Evolutionary conservation across 2,329 filamentous ascomycete species (phyloP).

Genomic region (Dryadomyces quercivorus): DNA sequence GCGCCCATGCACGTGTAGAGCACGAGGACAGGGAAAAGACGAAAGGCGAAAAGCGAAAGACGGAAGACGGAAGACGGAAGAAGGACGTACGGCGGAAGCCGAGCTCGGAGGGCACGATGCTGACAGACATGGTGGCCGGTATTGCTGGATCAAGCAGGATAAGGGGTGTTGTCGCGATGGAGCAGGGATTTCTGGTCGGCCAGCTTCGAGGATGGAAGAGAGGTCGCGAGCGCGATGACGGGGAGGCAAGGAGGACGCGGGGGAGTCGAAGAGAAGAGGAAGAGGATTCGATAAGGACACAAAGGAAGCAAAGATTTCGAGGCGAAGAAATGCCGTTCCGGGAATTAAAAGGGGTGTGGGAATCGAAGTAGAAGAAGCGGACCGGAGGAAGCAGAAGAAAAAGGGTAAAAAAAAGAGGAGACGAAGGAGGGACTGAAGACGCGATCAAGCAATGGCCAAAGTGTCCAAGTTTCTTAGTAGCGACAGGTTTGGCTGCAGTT

Average conservation of each 20-base stretch:
- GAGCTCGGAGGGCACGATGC: constrained; percentile 83
- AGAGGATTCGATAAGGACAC: neutral
- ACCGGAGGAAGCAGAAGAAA: neutral
- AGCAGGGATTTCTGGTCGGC: neutral
- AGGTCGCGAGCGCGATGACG: no score
- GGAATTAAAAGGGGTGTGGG: neutral
- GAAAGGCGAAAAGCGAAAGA: neutral
- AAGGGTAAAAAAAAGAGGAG: neutral
- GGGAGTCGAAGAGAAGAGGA: neutral
- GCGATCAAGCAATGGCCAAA: neutral
- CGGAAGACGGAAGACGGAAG: neutral
- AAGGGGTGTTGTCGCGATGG: neutral
- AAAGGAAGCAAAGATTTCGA: neutral
- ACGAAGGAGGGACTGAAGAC: neutral
- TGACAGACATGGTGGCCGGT: constrained; percentile 70
- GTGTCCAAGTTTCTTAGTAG: neutral
- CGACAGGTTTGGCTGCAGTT: neutral
- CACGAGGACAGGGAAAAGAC: neutral
- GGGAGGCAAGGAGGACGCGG: neutral
- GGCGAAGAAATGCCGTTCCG: neutral
- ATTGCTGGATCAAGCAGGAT: neutral
- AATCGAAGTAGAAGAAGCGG: neutral
- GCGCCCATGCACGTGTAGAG: neutral
- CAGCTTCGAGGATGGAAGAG: neutral
- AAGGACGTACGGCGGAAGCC: constrained; percentile 78